Base-by-base conservation (phyloP, 2,329 filamentous ascomycete species). In the Lachnellula subtilissima region DNA sequence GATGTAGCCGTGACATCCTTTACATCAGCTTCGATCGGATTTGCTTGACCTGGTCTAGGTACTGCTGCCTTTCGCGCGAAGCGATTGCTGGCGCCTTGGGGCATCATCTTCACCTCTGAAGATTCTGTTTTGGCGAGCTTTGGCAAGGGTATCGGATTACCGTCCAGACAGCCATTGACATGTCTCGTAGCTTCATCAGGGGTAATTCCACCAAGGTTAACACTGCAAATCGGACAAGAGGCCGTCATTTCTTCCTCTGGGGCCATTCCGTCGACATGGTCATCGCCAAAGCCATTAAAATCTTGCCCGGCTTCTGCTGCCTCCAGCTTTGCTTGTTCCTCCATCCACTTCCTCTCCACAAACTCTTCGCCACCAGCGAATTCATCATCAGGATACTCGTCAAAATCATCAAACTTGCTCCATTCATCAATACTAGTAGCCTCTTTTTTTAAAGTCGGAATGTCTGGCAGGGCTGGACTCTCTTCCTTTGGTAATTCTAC, bases 141-240 rank as follows among this genome's bases (percentile, higher is more conserved):
- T 42, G 68, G 80, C 14, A 87, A 65, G 2, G 86, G 80, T 46
- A 84, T 80, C 5, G 88, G 82, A 47, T 87, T 88, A 1, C 91
- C 91, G 69, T 99, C 94, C 2, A 99, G 78, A 72, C 94, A 99
- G 9, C 86, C 84, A 70, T 99, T 99, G 62, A 99, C 94, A 71
- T 99, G 94, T 2, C 87, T 74, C 6, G 87, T 88, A 9, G 86
- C 87, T 64, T 93, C 83, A 68, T 91, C 83, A 57, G 73, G 69
- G 54, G 76, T 82, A 12, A 86, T 70, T 0, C 84, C 85, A 15
- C 70, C 73, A 36, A 97, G 75, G 60, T 73, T 83, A 1, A 77
- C 76, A 64, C 81, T 82, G 70, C 94, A 97, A 28, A 97, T 85
- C 1, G 93, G 93, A 70, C 92, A 97, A 23, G 71, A 67, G 36